Percentiles rank a stretch among this genome's conserved stretches.
Evolutionary conservation across 2,329 filamentous ascomycete genomes (phyloP).

Genomic region (Fusarium tuaranense): DNA sequence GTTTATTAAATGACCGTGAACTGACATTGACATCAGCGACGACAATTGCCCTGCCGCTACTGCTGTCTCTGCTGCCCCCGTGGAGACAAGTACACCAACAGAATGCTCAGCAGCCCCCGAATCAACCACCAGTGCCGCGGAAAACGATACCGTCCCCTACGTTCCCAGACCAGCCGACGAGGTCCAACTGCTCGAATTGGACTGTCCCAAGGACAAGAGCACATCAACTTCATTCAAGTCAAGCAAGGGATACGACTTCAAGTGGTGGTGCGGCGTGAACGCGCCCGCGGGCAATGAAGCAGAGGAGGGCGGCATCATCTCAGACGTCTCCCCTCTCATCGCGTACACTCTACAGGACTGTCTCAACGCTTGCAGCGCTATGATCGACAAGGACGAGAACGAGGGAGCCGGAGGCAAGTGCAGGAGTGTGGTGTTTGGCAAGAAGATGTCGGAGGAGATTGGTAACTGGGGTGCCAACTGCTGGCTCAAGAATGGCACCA

Average conservation of each 20-base stretch:
- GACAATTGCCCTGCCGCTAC: constrained; percentile 12
- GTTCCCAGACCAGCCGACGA: constrained; percentile 11
- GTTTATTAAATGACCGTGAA: too few relatives aligned
- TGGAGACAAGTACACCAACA: constrained; percentile 15
- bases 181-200: constrained; percentile 5
- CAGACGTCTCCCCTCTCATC: constrained; percentile 10
- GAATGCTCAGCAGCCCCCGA: constrained; percentile 16
- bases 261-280: constrained; percentile 35
- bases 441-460: constrained; percentile 2
- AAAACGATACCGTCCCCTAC: constrained; percentile 18
- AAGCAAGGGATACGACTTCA: constrained; percentile 29
- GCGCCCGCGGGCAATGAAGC: not conserved
- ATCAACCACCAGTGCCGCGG: constrained; percentile 4
- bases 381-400: constrained; percentile 22
- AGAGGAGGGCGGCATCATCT: constrained; percentile 21
- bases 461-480: constrained; percentile 12
- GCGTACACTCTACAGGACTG: constrained; percentile 26
- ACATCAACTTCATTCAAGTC: constrained; percentile 25
- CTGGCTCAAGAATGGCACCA: constrained; percentile 23
- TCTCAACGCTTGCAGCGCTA: constrained; percentile 17
- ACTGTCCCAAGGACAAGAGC: constrained; percentile 15
- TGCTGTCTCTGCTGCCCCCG: not conserved
- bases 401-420: not conserved
- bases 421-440: constrained; percentile 21
- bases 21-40: not conserved